Conservation (phyloP, 495 filamentous ascomycete species). For the Penicillium argentinense region DNA sequence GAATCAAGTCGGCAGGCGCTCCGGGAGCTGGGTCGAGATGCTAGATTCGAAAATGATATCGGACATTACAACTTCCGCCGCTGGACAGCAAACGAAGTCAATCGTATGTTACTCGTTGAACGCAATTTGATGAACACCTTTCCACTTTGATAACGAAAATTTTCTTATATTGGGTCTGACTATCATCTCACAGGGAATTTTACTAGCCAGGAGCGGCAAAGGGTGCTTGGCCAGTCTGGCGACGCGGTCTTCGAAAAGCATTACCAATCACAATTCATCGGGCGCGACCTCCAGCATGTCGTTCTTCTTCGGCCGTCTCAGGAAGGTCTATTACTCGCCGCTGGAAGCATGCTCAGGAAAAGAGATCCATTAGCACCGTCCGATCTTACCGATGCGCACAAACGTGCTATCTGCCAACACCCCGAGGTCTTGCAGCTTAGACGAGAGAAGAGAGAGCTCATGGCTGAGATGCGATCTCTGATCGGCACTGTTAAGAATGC, state of each 20-base stretch:
- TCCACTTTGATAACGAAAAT: neutral
- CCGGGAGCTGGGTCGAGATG: constrained; percentile 18
- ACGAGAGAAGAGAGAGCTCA: constrained; percentile 32
- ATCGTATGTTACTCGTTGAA: constrained; percentile 20
- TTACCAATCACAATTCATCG: constrained; percentile 31
- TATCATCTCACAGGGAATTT: constrained; percentile 19
- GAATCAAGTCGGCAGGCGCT: constrained; percentile 16
- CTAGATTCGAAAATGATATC: constrained; percentile 33
- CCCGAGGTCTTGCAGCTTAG: constrained; percentile 23
- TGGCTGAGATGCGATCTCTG: constrained; percentile 29
- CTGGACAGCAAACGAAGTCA: constrained; percentile 34
- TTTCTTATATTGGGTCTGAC: neutral
- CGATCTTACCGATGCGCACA: constrained; percentile 26
- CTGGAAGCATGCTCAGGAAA: constrained; percentile 28
- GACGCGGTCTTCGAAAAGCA: constrained; percentile 30
- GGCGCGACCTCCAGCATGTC: constrained; percentile 25
- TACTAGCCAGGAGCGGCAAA: constrained; percentile 31
- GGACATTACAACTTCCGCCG: constrained; percentile 31
- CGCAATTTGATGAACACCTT: neutral
- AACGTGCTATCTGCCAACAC: constrained; percentile 24
- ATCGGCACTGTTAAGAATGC: constrained; percentile 25
- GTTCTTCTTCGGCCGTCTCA: constrained; percentile 27
- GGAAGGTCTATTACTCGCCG: constrained; percentile 17
- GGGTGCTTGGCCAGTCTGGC: constrained; percentile 30
- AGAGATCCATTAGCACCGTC: constrained; percentile 22